Percentiles rank a stretch among this genome's conserved stretches.
phyloP scores from a whole-genome alignment of 2,329 filamentous ascomycete genomes.

The Aureobasidium sp. region DNA sequence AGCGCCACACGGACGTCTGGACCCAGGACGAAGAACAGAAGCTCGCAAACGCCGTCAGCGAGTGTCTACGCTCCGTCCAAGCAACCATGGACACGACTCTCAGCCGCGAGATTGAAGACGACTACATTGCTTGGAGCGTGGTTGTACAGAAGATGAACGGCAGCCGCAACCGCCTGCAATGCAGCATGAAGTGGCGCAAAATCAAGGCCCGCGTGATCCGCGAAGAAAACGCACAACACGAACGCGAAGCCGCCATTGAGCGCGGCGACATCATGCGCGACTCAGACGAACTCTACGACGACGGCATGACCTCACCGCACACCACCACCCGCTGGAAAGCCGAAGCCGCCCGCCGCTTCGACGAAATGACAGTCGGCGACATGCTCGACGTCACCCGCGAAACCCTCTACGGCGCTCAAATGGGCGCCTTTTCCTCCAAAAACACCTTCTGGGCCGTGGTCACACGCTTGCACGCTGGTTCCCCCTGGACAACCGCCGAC shows the following conservation, averaged over 20 bases:
- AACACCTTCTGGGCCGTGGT: conserved; percentile 15
- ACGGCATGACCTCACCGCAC: conserved; percentile 1
- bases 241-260: not conserved
- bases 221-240: conserved; percentile 21
- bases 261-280: not conserved
- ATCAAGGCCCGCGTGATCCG: conserved; percentile 28
- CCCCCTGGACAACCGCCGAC: conserved; percentile 12
- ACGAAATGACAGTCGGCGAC: conserved; percentile 17
- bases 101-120: conserved; percentile 39
- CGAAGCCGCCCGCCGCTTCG: conserved; percentile 1
- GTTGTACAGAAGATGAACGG: conserved; percentile 57
- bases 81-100: conserved; percentile 26
- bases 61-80: conserved; percentile 37
- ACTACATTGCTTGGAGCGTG: conserved; percentile 57
- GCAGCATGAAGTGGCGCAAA: conserved; percentile 59
- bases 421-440: not conserved
- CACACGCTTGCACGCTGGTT: not conserved
- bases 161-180: conserved; percentile 60
- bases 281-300: not conserved
- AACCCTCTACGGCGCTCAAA: conserved; percentile 5
- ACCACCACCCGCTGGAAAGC: conserved; percentile 2
- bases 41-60: conserved; percentile 47
- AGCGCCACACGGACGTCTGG: conserved; percentile 52
- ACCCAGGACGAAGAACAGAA: conserved; percentile 51
- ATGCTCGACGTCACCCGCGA: conserved; percentile 16